These are phyloP conservation scores for Zygnema cylindricum DNA, from an alignment of 139 green algal species.

Conservation along the genomic window DNA sequence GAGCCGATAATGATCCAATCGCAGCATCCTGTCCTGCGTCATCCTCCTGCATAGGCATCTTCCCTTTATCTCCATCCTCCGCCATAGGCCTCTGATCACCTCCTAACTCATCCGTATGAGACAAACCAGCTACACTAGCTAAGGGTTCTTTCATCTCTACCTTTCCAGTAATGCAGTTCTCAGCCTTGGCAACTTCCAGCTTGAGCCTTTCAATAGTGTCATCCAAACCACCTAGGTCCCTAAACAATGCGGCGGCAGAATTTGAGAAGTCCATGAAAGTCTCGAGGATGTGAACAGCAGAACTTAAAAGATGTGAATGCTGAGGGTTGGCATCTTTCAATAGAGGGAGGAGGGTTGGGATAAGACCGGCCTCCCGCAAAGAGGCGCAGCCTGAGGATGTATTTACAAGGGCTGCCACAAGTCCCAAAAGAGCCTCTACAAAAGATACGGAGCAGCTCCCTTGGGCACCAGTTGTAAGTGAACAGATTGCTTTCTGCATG, in stretches of 20 bases:
- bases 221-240: constrained; percentile 82
- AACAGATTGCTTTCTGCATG: constrained; percentile 71
- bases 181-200: constrained; percentile 66
- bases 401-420: constrained; percentile 77
- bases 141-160: background rate
- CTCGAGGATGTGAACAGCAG: constrained; percentile 82
- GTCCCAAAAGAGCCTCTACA: constrained; percentile 82
- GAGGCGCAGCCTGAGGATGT: constrained; percentile 76
- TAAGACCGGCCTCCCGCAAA: constrained; percentile 83
- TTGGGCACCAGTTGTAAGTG: constrained; percentile 8
- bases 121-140: background rate
- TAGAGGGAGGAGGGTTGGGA: constrained; percentile 85
- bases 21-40: background rate
- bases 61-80: constrained; percentile 49
- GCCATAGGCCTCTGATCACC: background rate
- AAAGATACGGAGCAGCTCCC: constrained; percentile 62
- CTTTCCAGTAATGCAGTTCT: background rate
- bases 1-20: background rate
- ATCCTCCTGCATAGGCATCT: constrained; percentile 22
- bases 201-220: constrained; percentile 76
- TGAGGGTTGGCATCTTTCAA: constrained; percentile 66
- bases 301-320: constrained; percentile 77
- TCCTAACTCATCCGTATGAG: background rate
- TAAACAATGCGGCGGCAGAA: constrained; percentile 74
- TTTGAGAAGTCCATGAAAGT: constrained; percentile 86